These are phyloP conservation scores for Tetrapisispora namnaoensis DNA, from an alignment of 805 yeast species.

Conservation along the genomic window DNA sequence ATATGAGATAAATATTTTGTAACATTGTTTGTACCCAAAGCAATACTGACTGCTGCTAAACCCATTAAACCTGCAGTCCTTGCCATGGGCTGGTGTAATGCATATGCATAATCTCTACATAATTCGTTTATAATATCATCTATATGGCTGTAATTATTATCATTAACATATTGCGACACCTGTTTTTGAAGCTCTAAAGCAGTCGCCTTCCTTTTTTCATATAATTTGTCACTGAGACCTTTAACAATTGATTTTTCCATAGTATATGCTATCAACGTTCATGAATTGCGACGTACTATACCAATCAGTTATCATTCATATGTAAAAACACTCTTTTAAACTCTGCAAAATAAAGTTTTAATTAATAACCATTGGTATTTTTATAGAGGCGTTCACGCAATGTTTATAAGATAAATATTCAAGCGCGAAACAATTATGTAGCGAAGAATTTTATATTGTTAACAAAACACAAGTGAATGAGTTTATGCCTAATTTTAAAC, in stretches of 20 bases:
- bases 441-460: no score
- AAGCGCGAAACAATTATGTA: no score
- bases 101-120: constrained; percentile 66
- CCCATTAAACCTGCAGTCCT: constrained; percentile 95
- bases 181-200: constrained; percentile 71
- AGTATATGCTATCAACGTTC: not conserved
- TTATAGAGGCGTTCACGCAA: no score
- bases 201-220: constrained; percentile 69
- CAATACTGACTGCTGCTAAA: constrained; percentile 90
- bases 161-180: constrained; percentile 48
- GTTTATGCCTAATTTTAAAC: no score
- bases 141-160: constrained; percentile 30
- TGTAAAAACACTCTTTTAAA: no score
- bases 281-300: no score
- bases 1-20: constrained; percentile 76
- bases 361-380: no score
- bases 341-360: no score
- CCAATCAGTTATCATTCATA: no score
- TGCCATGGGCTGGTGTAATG: constrained; percentile 77
- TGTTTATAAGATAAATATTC: no score
- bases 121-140: constrained; percentile 57
- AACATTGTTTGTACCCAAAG: constrained; percentile 75
- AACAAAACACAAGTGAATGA: no score
- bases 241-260: constrained; percentile 54
- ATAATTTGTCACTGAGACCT: constrained; percentile 63